Evolutionary conservation across 176 grass and related monocot genomes (phyloP), one percentile per base, ranked within the genome.

Genomic region (Zizania latifolia): DNA sequence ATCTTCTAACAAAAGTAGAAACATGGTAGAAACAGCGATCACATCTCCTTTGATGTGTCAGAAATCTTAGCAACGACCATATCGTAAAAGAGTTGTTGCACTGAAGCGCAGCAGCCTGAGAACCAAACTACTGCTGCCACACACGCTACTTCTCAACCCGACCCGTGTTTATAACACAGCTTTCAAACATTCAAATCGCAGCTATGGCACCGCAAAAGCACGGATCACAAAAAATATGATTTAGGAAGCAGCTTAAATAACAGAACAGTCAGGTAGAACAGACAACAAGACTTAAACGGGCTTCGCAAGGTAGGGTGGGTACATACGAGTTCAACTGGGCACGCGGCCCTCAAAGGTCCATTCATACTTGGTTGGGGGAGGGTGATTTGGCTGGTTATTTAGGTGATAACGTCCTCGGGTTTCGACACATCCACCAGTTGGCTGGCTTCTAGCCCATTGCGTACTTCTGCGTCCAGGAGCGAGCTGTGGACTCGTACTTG

Each of bases 381-480:
- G 62, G n/a, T 22, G 45, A 63, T 27, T 56, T 68, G 85, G n/a
- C 28, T 70, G 86, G 86, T 88, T 88, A 88, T 88, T 88, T 88
- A 88, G 81, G 57, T 64, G 86, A 79, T 88, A 70, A 64, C 55
- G 22, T 34, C 76, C 19, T 61, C 60, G 33, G 75, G 62, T 29
- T 65, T 6, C 4, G 43, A 61, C 76, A 75, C 37, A 40, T 33
- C 32, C 33, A 54, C 51, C 86, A 62, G 35, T 56, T 75, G 44
- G 70, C 86, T 22, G 6, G 56, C 70, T 50, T 85, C 55, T 86
- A 95, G 69, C 88, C 92, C 92, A 95, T 95, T 40, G 92, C 92
- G 0, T 95, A 91, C 89, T 95, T 91, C 89, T 95, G 88, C 11
- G 92, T 95, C 92, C 92, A 95, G 60, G 92, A 95, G 78, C 92